Evolutionary conservation across 192 early-diverging fungal genomes (phyloP).

Genomic region (Linnemannia schmuckeri): DNA sequence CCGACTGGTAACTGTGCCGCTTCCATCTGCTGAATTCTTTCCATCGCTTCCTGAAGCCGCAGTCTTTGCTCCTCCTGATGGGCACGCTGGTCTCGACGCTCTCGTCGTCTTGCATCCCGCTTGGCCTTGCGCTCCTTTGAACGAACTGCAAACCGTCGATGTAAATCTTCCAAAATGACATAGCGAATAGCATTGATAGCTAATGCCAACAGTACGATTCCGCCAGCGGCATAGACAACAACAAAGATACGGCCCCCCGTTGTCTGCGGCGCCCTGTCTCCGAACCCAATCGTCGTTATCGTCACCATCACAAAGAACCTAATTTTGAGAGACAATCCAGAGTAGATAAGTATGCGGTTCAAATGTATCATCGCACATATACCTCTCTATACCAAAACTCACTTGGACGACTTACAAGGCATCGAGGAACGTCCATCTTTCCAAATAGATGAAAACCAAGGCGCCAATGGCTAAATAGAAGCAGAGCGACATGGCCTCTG

Average conservation of each 20-base stretch:
- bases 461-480: constrained; percentile 48
- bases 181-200: constrained; percentile 47
- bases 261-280: constrained; percentile 11
- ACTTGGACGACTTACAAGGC: constrained; percentile 22
- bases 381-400: background rate
- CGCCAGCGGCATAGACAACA: constrained; percentile 37
- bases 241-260: constrained; percentile 34
- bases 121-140: constrained; percentile 31
- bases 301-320: constrained; percentile 52
- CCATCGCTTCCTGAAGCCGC: background rate
- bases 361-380: background rate
- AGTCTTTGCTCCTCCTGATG: constrained; percentile 12
- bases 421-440: constrained; percentile 28
- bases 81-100: constrained; percentile 6
- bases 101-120: constrained; percentile 18
- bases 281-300: constrained; percentile 50
- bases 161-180: constrained; percentile 41
- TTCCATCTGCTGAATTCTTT: constrained; percentile 9
- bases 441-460: constrained; percentile 35
- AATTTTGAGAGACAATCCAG: background rate
- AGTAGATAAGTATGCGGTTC: background rate
- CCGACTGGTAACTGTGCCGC: background rate
- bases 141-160: constrained; percentile 22
- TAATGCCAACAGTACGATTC: constrained; percentile 45
- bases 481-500: constrained; percentile 40